Base-by-base conservation (phyloP, 2,329 filamentous ascomycete species). In the Aspergillus sp. region DNA sequence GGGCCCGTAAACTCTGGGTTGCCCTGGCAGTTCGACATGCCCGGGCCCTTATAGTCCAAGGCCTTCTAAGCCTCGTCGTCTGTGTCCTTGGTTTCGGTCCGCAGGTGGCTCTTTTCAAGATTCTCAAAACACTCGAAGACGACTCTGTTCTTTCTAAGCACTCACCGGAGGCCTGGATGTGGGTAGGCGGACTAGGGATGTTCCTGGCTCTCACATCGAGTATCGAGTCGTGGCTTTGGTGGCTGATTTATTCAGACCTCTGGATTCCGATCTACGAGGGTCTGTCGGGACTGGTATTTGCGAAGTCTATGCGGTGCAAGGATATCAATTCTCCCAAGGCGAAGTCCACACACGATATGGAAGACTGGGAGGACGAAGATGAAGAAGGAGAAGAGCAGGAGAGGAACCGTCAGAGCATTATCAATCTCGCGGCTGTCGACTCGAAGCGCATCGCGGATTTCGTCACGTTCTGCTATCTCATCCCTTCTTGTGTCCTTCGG, bases 381-480 rank as follows among this genome's bases (percentile, higher is more conserved):
- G 77, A 77, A 2, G 78, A 79, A 3, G 65, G 62, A 8, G 61
- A 63, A 8, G 73, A 68, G 68, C 77, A 66, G 54, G 79, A 86
- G 62, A 83, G 87, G 72, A 83, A 83, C 24, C 80, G 82, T 60
- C 90, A 93, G 73, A 86, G 83, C 55, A 89, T 88, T 4, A 87
- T 92, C 56, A 93, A 93, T 69, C 78, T 91, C 34, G 86, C 92
- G 45, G 88, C 88, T n/a, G 86, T 93, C 6, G 89, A 93, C 71
- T 79, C 84, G 7, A 85, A 86, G 65, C 83, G 89, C 39, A 80
- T 93, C 37, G 79, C 87, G 0, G 85, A 89, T 54, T 91, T 91
- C 66, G 79, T 80, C 24, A 79, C 82, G 3, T 89, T 82, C 69
- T 87, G 88, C 64, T 85, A 86, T 68, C 78, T 86, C 53, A 86